Percentiles rank a stretch among this genome's conserved stretches.
phyloP scores from a whole-genome alignment of 139 green algal species.

The Chlorella sorokiniana region DNA sequence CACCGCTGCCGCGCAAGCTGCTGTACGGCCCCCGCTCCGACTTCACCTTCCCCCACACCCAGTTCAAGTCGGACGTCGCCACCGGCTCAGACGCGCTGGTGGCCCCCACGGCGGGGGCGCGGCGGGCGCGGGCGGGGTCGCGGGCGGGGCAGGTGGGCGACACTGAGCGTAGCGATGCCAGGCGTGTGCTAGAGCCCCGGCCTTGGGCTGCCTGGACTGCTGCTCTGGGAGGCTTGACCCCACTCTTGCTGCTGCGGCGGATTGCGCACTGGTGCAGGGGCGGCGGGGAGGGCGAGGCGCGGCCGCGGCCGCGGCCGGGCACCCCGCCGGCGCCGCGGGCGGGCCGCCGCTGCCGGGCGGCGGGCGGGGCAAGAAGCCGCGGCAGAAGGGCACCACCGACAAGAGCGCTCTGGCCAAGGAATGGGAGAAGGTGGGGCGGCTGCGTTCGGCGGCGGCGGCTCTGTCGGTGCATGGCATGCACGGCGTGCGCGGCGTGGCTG shows the following conservation, averaged over 20 bases:
- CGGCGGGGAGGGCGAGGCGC: slow-evolving; percentile 2
- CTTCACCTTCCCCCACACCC: slow-evolving; percentile 36
- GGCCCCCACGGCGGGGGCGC: background rate
- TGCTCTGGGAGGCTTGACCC: too few relatives aligned
- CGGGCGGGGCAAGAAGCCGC: background rate
- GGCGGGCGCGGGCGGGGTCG: slow-evolving; percentile 11
- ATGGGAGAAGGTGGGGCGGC: slow-evolving; percentile 8
- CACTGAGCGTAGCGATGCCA: background rate
- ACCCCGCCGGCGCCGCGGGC: background rate
- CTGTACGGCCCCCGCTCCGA: slow-evolving; percentile 35
- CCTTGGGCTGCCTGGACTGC: background rate
- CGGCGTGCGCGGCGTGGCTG: background rate
- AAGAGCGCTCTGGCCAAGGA: slow-evolving; percentile 28
- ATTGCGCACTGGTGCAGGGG: background rate
- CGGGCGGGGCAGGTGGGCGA: slow-evolving; percentile 19
- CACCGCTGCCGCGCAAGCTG: slow-evolving; percentile 42
- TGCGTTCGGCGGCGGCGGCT: too few relatives aligned
- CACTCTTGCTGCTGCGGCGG: too few relatives aligned
- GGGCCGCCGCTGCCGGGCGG: background rate
- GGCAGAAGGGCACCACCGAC: background rate
- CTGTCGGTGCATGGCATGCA: too few relatives aligned
- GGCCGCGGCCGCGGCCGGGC: slow-evolving; percentile 1
- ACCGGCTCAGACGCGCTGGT: slow-evolving; percentile 22
- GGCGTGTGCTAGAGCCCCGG: background rate
- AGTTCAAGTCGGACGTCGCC: slow-evolving; percentile 35